Percentiles rank a stretch among this genome's conserved stretches.
These are phyloP conservation scores for Colletotrichum higginsianum DNA, from an alignment of 2,329 filamentous ascomycete species.

Conservation along the genomic window DNA sequence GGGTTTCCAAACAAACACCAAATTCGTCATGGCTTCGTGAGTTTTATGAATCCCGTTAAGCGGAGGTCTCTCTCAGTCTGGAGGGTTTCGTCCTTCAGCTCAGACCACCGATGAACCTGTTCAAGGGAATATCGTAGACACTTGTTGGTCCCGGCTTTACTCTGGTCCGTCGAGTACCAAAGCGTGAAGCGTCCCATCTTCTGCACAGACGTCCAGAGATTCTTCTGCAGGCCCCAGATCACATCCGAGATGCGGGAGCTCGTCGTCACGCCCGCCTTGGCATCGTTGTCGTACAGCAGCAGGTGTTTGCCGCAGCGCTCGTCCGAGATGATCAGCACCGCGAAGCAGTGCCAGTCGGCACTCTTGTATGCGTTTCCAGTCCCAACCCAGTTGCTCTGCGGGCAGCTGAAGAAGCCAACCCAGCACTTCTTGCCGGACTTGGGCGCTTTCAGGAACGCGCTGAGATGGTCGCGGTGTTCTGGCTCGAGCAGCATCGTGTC, in stretches of 20 bases:
- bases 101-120: background rate
- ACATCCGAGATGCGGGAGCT: background rate
- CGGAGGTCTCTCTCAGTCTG: background rate
- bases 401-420: background rate
- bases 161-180: background rate
- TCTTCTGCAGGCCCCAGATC: background rate
- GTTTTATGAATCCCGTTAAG: background rate
- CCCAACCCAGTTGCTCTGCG: background rate
- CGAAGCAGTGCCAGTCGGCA: background rate
- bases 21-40: background rate
- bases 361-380: background rate
- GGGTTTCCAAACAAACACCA: no score
- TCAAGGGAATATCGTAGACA: background rate
- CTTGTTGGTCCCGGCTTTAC: background rate
- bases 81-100: no score
- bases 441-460: no score
- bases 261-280: background rate
- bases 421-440: background rate
- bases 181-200: background rate
- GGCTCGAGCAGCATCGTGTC: no score
- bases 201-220: background rate
- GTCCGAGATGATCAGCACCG: background rate
- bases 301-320: background rate
- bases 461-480: no score
- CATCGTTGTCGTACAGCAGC: background rate